A percentile compares a stretch with the other conserved stretches of the same genome.
phyloP scores from a whole-genome alignment of 1,284 basidiomycete species.

The Polyporus tsugae region DNA sequence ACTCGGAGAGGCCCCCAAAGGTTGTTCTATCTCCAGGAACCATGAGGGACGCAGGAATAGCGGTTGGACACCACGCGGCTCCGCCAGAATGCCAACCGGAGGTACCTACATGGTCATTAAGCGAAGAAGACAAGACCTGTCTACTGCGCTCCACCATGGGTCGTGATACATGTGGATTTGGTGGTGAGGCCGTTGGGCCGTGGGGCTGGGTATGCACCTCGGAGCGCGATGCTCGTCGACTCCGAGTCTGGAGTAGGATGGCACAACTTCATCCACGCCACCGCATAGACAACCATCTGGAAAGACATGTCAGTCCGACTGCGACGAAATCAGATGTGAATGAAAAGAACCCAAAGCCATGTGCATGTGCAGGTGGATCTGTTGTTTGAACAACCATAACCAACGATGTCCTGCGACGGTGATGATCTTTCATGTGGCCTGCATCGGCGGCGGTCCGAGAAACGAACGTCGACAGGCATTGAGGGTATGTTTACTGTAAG shows the following conservation, averaged over 20 bases:
- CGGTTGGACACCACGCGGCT: constrained; percentile 3
- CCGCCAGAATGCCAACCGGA: not conserved
- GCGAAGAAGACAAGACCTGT: not conserved
- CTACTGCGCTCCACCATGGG: not conserved
- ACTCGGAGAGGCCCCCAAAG: too few species aligned
- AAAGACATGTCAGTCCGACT: not conserved
- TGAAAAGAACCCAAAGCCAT: not conserved
- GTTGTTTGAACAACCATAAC: not conserved
- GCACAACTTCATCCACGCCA: not conserved
- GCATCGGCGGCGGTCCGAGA: not conserved
- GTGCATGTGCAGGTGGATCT: not conserved
- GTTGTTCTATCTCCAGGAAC: too few species aligned
- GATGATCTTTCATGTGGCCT: not conserved
- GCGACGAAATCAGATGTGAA: not conserved
- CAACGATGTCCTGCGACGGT: not conserved
- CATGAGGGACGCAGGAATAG: not conserved
- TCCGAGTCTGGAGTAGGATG: not conserved
- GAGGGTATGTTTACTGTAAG: not conserved
- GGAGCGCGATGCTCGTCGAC: not conserved
- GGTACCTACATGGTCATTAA: not conserved
- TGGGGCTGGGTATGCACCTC: not conserved
- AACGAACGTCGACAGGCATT: not conserved
- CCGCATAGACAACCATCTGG: not conserved
- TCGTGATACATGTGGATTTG: not conserved
- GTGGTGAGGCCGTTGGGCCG: not conserved